A percentile compares a stretch with the other conserved stretches of the same genome.
Conservation (phyloP, 768 basidiomycete species). For the Lactarius indigo region DNA sequence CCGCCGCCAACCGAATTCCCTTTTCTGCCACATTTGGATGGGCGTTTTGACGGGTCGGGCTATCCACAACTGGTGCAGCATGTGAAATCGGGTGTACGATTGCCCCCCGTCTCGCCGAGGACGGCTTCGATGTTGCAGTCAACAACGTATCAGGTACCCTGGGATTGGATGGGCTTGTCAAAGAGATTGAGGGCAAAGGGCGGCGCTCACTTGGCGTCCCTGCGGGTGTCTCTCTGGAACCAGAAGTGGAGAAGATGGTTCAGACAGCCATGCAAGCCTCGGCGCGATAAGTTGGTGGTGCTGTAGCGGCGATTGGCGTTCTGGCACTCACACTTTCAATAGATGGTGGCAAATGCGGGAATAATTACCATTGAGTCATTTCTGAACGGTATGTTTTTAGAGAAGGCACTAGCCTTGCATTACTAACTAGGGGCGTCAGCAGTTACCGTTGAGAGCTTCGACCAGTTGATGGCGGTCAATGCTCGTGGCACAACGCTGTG, state of each 20-base stretch:
- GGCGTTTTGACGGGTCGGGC: no score
- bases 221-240: slow-evolving; percentile 19
- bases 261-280: slow-evolving; percentile 10
- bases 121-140: slow-evolving; percentile 24
- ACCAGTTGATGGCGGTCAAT: slow-evolving; percentile 15
- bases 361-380: background rate
- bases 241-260: slow-evolving; percentile 11
- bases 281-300: slow-evolving; percentile 15
- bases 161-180: background rate
- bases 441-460: slow-evolving; percentile 11
- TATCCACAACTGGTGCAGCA: slow-evolving; percentile 28
- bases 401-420: background rate
- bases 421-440: background rate
- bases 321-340: no score
- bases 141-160: slow-evolving; percentile 20
- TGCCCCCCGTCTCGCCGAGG: slow-evolving; percentile 26
- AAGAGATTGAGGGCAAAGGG: slow-evolving; percentile 15
- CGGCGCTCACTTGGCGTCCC: slow-evolving; percentile 4
- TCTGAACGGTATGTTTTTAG: slow-evolving; percentile 3
- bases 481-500: slow-evolving; percentile 25
- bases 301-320: no score
- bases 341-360: slow-evolving; percentile 26
- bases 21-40: no score
- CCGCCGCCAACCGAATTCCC: no score
- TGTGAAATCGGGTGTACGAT: slow-evolving; percentile 25